These are phyloP conservation scores for Anisodus tanguticus DNA, from an alignment of 257 asterid genomes.

Conservation along the genomic window DNA sequence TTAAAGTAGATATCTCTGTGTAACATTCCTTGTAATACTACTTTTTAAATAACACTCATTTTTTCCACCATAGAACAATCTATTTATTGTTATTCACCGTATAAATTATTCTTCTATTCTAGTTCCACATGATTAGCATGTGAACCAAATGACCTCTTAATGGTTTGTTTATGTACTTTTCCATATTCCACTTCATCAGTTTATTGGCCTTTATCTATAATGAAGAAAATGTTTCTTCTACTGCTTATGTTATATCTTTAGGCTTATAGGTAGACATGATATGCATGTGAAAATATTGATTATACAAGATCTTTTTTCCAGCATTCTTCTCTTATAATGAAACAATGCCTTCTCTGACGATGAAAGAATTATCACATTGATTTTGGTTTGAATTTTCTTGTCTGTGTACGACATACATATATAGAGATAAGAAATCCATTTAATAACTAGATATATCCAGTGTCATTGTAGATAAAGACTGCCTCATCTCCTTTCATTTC, in stretches of 20 bases:
- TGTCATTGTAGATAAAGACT: neutral
- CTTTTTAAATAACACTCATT: neutral
- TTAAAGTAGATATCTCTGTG: neutral
- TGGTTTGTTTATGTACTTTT: neutral
- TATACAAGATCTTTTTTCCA: neutral
- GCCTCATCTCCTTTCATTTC: neutral
- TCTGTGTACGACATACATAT: neutral
- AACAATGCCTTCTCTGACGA: neutral
- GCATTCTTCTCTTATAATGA: neutral
- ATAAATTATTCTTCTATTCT: neutral
- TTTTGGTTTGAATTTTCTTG: constrained; percentile 13
- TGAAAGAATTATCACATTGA: neutral
- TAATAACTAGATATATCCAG: neutral
- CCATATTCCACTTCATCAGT: neutral
- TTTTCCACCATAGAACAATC: neutral
- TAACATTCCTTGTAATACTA: neutral
- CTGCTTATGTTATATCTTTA: neutral
- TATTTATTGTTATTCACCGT: neutral
- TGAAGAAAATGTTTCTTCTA: neutral
- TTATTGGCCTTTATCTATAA: neutral
- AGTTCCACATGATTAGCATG: neutral
- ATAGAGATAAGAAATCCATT: neutral
- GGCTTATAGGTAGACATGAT: neutral
- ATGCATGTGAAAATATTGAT: neutral
- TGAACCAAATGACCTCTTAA: constrained; percentile 16